These are phyloP conservation scores for Eimeria brunetti DNA, from an alignment of 169 alveolate genomes.

Conservation along the genomic window DNA sequence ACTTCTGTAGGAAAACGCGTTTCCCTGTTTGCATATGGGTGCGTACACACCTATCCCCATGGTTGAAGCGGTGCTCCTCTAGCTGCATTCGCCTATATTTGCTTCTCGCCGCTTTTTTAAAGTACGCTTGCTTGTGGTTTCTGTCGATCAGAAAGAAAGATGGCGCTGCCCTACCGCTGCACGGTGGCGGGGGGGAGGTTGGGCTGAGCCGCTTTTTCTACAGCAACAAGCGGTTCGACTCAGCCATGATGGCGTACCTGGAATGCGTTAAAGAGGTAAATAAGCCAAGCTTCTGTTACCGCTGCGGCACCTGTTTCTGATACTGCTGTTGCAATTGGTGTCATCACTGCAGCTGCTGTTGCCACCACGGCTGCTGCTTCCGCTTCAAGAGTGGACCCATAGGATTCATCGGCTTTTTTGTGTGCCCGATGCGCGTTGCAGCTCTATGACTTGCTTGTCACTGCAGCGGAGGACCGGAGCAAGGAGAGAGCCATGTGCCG, in stretches of 20 bases:
- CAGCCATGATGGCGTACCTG: conserved; percentile 77
- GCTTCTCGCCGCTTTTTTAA: not conserved
- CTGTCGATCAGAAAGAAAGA: conserved; percentile 66
- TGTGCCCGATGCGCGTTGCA: conserved; percentile 21
- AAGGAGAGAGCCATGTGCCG: conserved; percentile 48
- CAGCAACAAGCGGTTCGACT: conserved; percentile 73
- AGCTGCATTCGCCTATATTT: not conserved
- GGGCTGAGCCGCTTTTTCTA: conserved; percentile 77
- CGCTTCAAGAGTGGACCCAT: not conserved
- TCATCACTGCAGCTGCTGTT: not conserved
- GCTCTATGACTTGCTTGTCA: conserved; percentile 68
- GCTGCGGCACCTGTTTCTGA: not conserved
- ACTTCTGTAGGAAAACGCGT: not conserved
- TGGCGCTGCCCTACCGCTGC: conserved; percentile 71
- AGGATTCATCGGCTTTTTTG: conserved; percentile 13
- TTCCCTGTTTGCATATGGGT: not conserved
- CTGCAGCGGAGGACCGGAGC: conserved; percentile 66
- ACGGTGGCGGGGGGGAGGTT: conserved; percentile 78
- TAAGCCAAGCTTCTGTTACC: not conserved
- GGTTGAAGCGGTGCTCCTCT: not conserved
- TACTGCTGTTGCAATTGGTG: not conserved
- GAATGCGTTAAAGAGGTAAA: conserved; percentile 73
- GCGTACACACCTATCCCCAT: not conserved
- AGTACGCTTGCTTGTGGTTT: conserved; percentile 14
- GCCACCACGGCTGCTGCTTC: not conserved